phyloP scores from a whole-genome alignment of 2,329 filamentous ascomycete species.

The Simplicillium aogashimaense region DNA sequence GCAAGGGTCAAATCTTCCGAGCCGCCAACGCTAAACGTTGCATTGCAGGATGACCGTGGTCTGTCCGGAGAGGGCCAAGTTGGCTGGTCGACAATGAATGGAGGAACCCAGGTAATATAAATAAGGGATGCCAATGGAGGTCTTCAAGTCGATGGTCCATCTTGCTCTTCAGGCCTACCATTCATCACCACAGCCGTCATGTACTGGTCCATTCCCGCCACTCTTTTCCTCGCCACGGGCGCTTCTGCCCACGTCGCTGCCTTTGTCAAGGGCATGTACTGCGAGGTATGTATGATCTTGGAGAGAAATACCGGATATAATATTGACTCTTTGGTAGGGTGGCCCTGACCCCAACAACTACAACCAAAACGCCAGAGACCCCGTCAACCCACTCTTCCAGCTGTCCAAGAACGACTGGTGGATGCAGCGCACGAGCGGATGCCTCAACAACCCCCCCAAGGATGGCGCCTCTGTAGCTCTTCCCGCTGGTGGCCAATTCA shows the following conservation, averaged over 20 bases:
- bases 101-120: no score
- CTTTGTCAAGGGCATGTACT: slow-evolving; percentile 13
- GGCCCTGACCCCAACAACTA: slow-evolving; percentile 21
- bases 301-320: neutral
- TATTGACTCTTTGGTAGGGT: slow-evolving; percentile 9
- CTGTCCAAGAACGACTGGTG: slow-evolving; percentile 36
- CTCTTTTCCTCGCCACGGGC: slow-evolving; percentile 7
- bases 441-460: slow-evolving; percentile 25
- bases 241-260: slow-evolving; percentile 10
- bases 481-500: slow-evolving; percentile 36
- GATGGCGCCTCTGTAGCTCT: slow-evolving; percentile 27
- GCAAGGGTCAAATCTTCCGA: no score
- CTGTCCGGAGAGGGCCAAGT: no score
- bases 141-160: no score
- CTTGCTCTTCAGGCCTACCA: no score
- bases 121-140: no score
- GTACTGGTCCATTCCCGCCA: slow-evolving; percentile 1
- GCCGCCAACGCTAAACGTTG: no score
- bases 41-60: no score
- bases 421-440: slow-evolving; percentile 39
- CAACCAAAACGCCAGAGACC: slow-evolving; percentile 30
- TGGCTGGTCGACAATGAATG: no score
- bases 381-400: slow-evolving; percentile 34
- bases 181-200: no score
- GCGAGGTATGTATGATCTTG: slow-evolving; percentile 2